A percentile compares a stretch with the other conserved stretches of the same genome.
Conservation (phyloP, 371 early-diverging fungal species). For the Capniomyces stellatus region DNA sequence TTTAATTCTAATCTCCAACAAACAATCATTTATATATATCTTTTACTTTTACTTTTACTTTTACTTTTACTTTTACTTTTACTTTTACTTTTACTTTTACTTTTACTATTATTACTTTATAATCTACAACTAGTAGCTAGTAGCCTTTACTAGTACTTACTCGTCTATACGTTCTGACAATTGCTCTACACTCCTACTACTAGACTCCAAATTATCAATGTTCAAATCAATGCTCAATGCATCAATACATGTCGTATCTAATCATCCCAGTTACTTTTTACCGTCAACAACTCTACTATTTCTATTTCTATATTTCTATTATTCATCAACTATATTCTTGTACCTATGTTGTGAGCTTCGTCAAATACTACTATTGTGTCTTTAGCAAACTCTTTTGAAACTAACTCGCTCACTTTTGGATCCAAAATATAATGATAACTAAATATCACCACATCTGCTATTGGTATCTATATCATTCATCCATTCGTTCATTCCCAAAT, state of each 20-base stretch:
- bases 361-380: constrained; percentile 98
- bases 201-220: constrained; percentile 75
- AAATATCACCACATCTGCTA: constrained; percentile 96
- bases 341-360: constrained; percentile 96
- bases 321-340: no score
- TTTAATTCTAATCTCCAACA: constrained; percentile 33
- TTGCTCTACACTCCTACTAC: constrained; percentile 54
- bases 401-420: constrained; percentile 95
- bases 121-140: no score
- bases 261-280: constrained; percentile 7
- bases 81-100: no score
- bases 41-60: no score
- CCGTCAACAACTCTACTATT: background rate
- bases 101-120: no score
- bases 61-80: no score
- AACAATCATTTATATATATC: no score
- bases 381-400: constrained; percentile 83
- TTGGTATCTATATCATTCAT: constrained; percentile 32
- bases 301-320: no score
- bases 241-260: constrained; percentile 96
- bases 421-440: constrained; percentile 99
- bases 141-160: background rate
- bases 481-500: no score
- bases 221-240: constrained; percentile 88
- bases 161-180: constrained; percentile 55